A percentile compares a stretch with the other conserved stretches of the same genome.
phyloP scores from a whole-genome alignment of 2,329 filamentous ascomycete genomes.

The Parastagonospora avenae region DNA sequence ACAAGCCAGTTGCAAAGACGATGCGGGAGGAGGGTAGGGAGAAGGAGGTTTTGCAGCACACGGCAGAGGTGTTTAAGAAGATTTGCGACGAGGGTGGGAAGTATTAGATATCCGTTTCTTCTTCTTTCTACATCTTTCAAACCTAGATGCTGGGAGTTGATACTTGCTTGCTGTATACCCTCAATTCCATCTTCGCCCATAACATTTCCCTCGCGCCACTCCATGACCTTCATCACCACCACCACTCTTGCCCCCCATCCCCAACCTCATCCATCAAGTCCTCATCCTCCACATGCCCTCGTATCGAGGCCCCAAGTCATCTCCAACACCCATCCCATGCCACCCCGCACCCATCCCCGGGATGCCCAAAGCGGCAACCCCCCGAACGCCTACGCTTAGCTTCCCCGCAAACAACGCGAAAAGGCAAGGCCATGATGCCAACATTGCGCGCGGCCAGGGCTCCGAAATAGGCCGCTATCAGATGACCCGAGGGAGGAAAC shows the following conservation, averaged over 20 bases:
- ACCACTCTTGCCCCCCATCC: too few species aligned
- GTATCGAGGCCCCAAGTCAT: too few species aligned
- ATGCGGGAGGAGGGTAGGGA: slow-evolving; percentile 30
- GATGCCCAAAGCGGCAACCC: background rate
- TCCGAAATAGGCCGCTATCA: background rate
- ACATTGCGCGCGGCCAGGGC: background rate
- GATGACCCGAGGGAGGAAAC: background rate
- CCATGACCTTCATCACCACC: too few species aligned
- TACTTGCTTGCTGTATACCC: too few species aligned
- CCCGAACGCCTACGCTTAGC: background rate
- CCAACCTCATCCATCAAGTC: too few species aligned
- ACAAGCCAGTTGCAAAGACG: slow-evolving; percentile 18
- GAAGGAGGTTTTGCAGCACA: slow-evolving; percentile 39
- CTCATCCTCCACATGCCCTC: too few species aligned
- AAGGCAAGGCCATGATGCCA: slow-evolving; percentile 1
- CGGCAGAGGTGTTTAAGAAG: slow-evolving; percentile 37
- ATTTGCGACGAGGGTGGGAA: slow-evolving; percentile 28
- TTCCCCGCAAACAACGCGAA: slow-evolving; percentile 22
- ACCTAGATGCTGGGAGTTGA: background rate
- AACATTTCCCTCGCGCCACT: too few species aligned
- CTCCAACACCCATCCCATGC: background rate
- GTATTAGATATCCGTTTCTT: slow-evolving; percentile 14
- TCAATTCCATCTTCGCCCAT: too few species aligned
- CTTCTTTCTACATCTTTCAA: background rate
- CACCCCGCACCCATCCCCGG: background rate